Percentiles rank a stretch among this genome's conserved stretches.
Conservation (phyloP, 1,284 basidiomycete genomes). For the Tremellales sp. region DNA sequence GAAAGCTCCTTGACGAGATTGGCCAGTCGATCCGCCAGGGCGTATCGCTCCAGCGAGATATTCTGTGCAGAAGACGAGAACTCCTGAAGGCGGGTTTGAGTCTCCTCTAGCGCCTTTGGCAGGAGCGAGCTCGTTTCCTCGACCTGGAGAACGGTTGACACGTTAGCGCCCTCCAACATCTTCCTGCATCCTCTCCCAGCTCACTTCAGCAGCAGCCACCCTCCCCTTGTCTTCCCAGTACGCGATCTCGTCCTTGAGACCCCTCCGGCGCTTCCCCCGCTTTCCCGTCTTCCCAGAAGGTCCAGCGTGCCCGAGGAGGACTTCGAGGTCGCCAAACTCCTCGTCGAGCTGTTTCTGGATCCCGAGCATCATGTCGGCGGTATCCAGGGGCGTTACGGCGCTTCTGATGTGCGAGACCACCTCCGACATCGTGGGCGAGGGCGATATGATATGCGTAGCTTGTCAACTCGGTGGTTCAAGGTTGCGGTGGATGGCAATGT, state of each 20-base stretch:
- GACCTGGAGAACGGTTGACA: constrained; percentile 14
- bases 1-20: constrained; percentile 31
- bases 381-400: too few relatives aligned
- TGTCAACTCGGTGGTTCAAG: too few relatives aligned
- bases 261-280: constrained; percentile 9
- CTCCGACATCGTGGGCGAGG: too few relatives aligned
- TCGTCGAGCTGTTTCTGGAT: constrained; percentile 33
- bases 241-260: constrained; percentile 32
- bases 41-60: constrained; percentile 68
- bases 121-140: constrained; percentile 25
- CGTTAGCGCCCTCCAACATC: too few relatives aligned
- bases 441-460: too few relatives aligned
- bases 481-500: too few relatives aligned
- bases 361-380: too few relatives aligned
- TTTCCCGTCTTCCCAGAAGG: constrained; percentile 1
- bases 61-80: constrained; percentile 62
- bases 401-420: too few relatives aligned
- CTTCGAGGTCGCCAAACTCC: constrained; percentile 30
- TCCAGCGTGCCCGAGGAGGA: constrained; percentile 13
- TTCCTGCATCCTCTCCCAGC: too few relatives aligned
- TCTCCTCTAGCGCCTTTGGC: constrained; percentile 27
- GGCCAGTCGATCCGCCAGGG: constrained; percentile 44
- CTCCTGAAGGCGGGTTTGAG: constrained; percentile 25
- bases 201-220: constrained; percentile 12
- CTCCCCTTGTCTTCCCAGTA: constrained; percentile 33